Conservation (phyloP, 169 alveolate genomes). For the Plasmodium sp. region DNA sequence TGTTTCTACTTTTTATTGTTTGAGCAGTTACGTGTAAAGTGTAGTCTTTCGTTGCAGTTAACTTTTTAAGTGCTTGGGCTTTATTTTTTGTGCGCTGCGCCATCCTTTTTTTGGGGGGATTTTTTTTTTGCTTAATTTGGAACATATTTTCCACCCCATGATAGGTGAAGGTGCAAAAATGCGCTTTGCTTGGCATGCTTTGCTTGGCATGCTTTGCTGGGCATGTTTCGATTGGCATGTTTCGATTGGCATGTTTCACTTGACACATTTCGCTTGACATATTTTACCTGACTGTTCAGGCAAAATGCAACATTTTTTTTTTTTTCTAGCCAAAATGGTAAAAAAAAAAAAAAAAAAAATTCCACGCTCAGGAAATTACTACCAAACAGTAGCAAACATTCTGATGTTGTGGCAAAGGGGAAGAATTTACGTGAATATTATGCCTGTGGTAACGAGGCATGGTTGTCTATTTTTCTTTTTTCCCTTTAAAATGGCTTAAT, state of each 20-base stretch:
- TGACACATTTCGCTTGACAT: background rate
- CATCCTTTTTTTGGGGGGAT: background rate
- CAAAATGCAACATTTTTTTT: background rate
- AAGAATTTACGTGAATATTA: background rate
- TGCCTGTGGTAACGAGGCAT: background rate
- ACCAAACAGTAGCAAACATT: background rate
- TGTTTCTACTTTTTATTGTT: slow-evolving; percentile 3
- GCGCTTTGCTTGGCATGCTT: background rate
- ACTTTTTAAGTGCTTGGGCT: background rate
- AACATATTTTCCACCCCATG: background rate
- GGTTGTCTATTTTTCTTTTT: background rate
- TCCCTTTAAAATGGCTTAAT: slow-evolving; percentile 6
- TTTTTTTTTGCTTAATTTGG: slow-evolving; percentile 3
- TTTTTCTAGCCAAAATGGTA: slow-evolving; percentile 25
- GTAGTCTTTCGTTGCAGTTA: background rate
- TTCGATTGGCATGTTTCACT: background rate
- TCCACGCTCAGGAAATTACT: slow-evolving; percentile 23
- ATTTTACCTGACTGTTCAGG: slow-evolving; percentile 1
- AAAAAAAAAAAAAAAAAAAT: slow-evolving; percentile 65
- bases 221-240: background rate
- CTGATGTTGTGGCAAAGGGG: background rate
- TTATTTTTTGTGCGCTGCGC: background rate
- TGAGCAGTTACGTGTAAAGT: background rate
- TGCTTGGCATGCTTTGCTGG: background rate
- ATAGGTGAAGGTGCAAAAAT: background rate